Evolutionary conservation across 208 protist genomes (phyloP).

Genomic region (Polymyxa betae): DNA sequence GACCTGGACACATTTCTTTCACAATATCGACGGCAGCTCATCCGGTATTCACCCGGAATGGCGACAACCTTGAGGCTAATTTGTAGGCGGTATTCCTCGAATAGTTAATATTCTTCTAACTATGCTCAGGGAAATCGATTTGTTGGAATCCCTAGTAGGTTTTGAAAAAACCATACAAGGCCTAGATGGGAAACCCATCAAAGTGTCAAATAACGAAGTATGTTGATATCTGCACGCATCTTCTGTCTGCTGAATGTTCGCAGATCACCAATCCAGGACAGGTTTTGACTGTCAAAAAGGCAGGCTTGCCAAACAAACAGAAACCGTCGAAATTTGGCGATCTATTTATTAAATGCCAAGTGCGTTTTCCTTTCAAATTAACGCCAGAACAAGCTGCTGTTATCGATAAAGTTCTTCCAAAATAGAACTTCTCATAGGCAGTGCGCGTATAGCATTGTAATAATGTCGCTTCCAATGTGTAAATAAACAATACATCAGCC

Average conservation of each 20-base stretch:
- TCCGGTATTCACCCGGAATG: neutral
- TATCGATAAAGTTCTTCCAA: conserved; percentile 9
- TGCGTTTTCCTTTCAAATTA: neutral
- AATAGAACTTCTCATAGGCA: neutral
- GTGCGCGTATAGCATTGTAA: neutral
- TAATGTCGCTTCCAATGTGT: neutral
- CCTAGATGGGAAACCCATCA: neutral
- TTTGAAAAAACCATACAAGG: neutral
- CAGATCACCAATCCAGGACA: neutral
- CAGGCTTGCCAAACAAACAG: neutral
- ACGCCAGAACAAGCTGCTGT: neutral
- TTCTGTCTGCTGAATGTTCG: neutral
- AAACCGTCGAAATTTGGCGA: neutral
- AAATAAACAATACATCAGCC: neutral
- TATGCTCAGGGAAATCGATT: conserved; percentile 5
- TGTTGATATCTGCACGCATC: neutral
- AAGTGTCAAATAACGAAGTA: neutral
- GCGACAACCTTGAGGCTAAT: neutral
- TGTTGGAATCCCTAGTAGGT: neutral
- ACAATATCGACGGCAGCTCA: neutral
- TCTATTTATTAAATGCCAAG: conserved; percentile 32
- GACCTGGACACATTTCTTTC: neutral
- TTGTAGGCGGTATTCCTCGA: neutral
- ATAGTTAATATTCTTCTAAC: conserved; percentile 8
- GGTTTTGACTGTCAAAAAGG: neutral